Evolutionary conservation across 495 filamentous ascomycete genomes (phyloP).

Genomic region (Penicillium crystallinum): DNA sequence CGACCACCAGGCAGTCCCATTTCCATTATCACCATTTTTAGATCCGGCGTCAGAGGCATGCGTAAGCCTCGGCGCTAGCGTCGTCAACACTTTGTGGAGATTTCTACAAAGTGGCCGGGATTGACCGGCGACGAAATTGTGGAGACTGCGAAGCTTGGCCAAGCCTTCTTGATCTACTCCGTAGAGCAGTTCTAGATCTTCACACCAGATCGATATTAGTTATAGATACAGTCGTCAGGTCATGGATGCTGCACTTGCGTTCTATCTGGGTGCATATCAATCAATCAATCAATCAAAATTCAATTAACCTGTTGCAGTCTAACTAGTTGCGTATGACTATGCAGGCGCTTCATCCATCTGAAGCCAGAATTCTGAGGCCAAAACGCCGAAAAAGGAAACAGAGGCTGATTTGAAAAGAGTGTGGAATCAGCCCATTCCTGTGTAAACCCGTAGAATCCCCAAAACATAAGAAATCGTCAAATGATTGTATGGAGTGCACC

Average conservation of each 20-base stretch:
- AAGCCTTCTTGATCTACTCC: too few relatives aligned
- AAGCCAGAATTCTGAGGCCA: neutral
- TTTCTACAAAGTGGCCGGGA: too few relatives aligned
- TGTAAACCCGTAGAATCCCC: neutral
- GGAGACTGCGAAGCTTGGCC: too few relatives aligned
- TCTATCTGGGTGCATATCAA: too few relatives aligned
- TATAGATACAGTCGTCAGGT: too few relatives aligned
- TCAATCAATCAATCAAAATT: neutral
- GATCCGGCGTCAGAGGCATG: slow-evolving; percentile 17
- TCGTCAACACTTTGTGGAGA: slow-evolving; percentile 13
- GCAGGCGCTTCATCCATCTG: neutral
- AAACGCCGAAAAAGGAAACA: neutral
- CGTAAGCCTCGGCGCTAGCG: slow-evolving; percentile 26
- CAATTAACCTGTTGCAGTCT: neutral
- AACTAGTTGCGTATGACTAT: neutral
- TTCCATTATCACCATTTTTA: neutral
- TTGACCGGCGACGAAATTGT: too few relatives aligned
- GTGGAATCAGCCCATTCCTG: neutral
- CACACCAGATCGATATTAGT: too few relatives aligned
- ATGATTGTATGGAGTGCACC: neutral
- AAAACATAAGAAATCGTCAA: neutral
- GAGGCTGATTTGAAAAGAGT: neutral
- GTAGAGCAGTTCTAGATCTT: too few relatives aligned
- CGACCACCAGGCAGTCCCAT: neutral
- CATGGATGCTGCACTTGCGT: too few relatives aligned